A percentile compares a stretch with the other conserved stretches of the same genome.
Evolutionary conservation across 2,329 filamentous ascomycete species (phyloP).

Genomic region (Gliomastix tumulicola): DNA sequence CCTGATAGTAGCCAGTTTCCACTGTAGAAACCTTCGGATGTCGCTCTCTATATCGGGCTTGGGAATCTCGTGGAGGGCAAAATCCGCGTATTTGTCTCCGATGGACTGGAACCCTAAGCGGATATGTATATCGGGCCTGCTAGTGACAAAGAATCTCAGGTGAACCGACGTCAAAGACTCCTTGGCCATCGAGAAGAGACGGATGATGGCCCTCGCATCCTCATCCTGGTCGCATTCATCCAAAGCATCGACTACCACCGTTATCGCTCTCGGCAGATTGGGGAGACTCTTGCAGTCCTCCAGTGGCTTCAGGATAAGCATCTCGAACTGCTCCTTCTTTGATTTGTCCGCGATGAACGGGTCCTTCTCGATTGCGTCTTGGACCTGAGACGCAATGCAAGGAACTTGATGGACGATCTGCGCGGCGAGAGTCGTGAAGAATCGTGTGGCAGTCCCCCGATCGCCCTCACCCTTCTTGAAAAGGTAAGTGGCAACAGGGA

Average conservation of each 20-base stretch:
- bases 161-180: background rate
- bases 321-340: background rate
- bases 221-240: background rate
- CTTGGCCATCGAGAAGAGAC: background rate
- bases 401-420: background rate
- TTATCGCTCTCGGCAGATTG: too few species aligned
- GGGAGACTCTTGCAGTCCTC: too few species aligned
- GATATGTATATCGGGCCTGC: constrained; percentile 26
- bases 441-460: background rate
- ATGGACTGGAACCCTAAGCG: constrained; percentile 22
- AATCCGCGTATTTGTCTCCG: constrained; percentile 16
- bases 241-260: background rate
- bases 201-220: background rate
- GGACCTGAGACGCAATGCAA: background rate
- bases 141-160: constrained; percentile 26
- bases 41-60: constrained; percentile 20
- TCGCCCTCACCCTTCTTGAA: background rate
- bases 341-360: background rate
- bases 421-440: background rate
- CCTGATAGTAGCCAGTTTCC: constrained; percentile 18
- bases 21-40: constrained; percentile 20
- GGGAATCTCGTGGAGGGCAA: constrained; percentile 24
- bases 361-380: background rate
- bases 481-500: background rate
- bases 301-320: background rate